These are phyloP conservation scores for Mortierella claussenii DNA, from an alignment of 192 early-diverging fungal species.

Conservation along the genomic window DNA sequence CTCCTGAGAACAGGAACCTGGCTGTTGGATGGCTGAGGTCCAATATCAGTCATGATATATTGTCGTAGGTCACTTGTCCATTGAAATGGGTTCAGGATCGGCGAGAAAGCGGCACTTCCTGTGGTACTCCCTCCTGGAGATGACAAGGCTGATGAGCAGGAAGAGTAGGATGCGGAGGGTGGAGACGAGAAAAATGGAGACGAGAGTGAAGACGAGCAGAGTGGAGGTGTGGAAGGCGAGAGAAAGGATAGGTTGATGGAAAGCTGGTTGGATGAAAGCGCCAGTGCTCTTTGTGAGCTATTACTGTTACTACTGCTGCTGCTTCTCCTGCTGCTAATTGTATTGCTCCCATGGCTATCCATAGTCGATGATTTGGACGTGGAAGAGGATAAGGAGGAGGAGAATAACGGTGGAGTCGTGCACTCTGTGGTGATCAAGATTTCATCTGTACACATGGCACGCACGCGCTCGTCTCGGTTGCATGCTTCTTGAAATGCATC, in stretches of 20 bases:
- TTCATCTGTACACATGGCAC: background rate
- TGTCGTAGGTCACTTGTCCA: constrained; percentile 44
- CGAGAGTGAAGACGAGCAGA: background rate
- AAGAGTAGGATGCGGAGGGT: constrained; percentile 22
- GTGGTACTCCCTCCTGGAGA: constrained; percentile 18
- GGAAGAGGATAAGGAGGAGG: too few relatives aligned
- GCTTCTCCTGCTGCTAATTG: background rate
- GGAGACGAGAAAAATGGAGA: constrained; percentile 14
- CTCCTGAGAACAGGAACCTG: constrained; percentile 20
- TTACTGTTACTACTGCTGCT: background rate
- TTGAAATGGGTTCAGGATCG: constrained; percentile 32
- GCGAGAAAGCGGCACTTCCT: constrained; percentile 4
- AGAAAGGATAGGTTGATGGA: constrained; percentile 34
- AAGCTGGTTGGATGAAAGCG: background rate
- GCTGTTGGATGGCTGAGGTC: constrained; percentile 43
- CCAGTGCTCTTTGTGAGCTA: background rate
- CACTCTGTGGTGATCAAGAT: background rate
- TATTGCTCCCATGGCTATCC: too few relatives aligned
- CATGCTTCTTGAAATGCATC: background rate
- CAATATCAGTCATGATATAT: constrained; percentile 49
- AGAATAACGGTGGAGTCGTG: too few relatives aligned
- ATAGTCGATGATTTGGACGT: too few relatives aligned
- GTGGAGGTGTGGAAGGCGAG: constrained; percentile 20
- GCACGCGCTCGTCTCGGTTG: background rate
- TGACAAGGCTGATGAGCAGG: constrained; percentile 31